Evolutionary conservation across 2,329 filamentous ascomycete species (phyloP).

Genomic region (Lachnellula arida): DNA sequence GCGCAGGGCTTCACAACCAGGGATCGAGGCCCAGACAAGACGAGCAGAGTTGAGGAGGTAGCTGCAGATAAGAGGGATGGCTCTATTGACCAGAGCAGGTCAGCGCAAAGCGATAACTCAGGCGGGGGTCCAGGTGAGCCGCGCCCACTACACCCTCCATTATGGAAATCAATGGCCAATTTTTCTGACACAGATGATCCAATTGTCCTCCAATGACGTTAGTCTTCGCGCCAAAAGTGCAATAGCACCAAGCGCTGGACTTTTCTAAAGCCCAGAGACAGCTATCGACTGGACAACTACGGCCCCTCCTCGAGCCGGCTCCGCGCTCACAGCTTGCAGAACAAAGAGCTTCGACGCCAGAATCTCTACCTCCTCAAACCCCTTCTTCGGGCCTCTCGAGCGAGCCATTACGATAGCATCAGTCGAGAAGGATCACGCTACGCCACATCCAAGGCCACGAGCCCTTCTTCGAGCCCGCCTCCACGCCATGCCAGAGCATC

Average conservation of each 20-base stretch:
- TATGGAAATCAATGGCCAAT: constrained; percentile 9
- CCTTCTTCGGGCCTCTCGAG: constrained; percentile 3
- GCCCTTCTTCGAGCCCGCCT: constrained; percentile 9
- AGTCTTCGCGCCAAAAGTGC: constrained; percentile 5
- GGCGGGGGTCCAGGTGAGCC: constrained; percentile 10
- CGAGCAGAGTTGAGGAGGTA: constrained; percentile 7
- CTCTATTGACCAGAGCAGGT: constrained; percentile 8
- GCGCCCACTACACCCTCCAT: constrained; percentile 7
- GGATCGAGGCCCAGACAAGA: constrained; percentile 6
- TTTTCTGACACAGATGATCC: constrained; percentile 16
- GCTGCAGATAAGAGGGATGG: constrained; percentile 6
- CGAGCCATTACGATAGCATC: constrained; percentile 15
- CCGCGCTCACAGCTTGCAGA: constrained; percentile 12
- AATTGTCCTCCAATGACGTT: constrained; percentile 10
- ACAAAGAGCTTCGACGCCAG: constrained; percentile 11
- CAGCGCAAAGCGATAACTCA: constrained; percentile 12
- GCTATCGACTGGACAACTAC: no score
- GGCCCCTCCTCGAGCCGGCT: constrained; percentile 13
- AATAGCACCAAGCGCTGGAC: not conserved
- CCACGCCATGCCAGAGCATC: constrained; percentile 10
- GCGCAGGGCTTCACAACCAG: constrained; percentile 11
- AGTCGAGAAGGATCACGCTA: no score
- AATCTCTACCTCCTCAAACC: constrained; percentile 3
- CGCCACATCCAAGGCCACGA: constrained; percentile 17
- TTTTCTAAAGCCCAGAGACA: constrained; percentile 5